phyloP scores from a whole-genome alignment of 2,329 filamentous ascomycete species.

The Epichloe hybrida region DNA sequence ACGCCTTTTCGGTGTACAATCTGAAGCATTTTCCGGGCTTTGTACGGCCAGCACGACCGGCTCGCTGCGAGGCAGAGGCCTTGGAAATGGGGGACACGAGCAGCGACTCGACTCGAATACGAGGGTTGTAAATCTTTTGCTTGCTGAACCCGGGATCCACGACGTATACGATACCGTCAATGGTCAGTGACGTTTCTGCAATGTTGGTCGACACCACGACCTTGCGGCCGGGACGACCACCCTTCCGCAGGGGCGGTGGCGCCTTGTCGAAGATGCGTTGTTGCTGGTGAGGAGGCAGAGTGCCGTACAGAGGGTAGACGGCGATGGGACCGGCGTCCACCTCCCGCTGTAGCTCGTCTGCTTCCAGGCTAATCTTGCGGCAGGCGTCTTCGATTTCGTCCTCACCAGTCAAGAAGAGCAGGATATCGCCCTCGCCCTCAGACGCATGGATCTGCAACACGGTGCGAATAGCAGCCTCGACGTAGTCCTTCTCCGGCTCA shows the following conservation, averaged over 20 bases:
- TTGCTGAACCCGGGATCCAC: slow-evolving; percentile 99
- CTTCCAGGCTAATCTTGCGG: slow-evolving; percentile 80
- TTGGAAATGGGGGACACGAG: slow-evolving; percentile 98
- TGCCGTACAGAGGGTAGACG: slow-evolving; percentile 89
- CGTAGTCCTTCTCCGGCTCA: slow-evolving; percentile 90
- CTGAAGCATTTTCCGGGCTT: slow-evolving; percentile 97
- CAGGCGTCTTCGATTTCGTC: slow-evolving; percentile 97
- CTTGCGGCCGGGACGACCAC: slow-evolving; percentile 78
- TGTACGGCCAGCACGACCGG: slow-evolving; percentile 97
- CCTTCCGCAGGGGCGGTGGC: slow-evolving; percentile 56
- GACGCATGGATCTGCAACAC: slow-evolving; percentile 94
- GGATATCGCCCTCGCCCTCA: slow-evolving; percentile 81
- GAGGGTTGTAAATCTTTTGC: slow-evolving; percentile 97
- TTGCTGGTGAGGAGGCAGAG: slow-evolving; percentile 81
- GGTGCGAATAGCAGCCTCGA: slow-evolving; percentile 87
- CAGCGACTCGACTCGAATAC: slow-evolving; percentile 89
- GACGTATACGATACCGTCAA: slow-evolving; percentile 97
- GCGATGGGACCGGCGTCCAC: slow-evolving; percentile 80
- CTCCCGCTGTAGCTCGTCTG: slow-evolving; percentile 82
- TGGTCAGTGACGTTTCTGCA: slow-evolving; percentile 92
- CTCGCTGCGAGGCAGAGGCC: slow-evolving; percentile 90
- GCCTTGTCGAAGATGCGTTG: slow-evolving; percentile 91
- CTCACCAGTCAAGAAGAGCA: slow-evolving; percentile 92
- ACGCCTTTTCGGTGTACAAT: slow-evolving; percentile 86
- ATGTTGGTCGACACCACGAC: slow-evolving; percentile 94